A percentile compares a stretch with the other conserved stretches of the same genome.
phyloP scores from a whole-genome alignment of 176 grass and related monocot genomes.

The Elaeis guineensis region DNA sequence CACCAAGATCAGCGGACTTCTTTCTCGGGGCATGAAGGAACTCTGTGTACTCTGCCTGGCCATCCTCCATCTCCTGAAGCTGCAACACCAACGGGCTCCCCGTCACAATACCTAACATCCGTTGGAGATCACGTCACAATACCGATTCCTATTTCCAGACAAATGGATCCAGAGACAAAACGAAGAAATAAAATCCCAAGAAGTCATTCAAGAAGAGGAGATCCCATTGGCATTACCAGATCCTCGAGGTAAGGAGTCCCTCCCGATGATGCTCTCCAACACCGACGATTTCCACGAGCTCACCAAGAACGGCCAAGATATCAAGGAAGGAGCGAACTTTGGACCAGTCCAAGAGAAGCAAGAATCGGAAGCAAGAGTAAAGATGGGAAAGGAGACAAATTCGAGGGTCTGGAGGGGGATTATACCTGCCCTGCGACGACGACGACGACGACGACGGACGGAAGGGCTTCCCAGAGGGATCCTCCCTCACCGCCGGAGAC shows the following conservation, averaged over 20 bases:
- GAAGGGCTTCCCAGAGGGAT: constrained; percentile 93
- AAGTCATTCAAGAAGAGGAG: background rate
- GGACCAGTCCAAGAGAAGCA: background rate
- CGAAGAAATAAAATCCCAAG: constrained; percentile 13
- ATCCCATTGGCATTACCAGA: constrained; percentile 58
- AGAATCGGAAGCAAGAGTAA: background rate
- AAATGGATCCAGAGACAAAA: constrained; percentile 14
- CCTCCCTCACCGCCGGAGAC: constrained; percentile 60
- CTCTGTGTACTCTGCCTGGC: too few relatives aligned
- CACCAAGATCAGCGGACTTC: too few relatives aligned
- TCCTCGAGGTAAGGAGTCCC: constrained; percentile 98
- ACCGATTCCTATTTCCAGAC: background rate
- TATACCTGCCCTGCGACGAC: constrained; percentile 94
- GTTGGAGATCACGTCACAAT: background rate
- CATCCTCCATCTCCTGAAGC: constrained; percentile 60
- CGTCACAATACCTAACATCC: background rate
- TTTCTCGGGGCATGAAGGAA: too few relatives aligned
- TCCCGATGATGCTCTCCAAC: constrained; percentile 96
- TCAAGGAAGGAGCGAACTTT: background rate
- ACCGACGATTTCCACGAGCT: constrained; percentile 98
- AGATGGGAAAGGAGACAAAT: background rate
- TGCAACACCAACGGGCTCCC: constrained; percentile 35
- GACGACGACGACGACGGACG: constrained; percentile 90
- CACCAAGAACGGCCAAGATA: constrained; percentile 12
- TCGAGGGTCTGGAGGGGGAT: background rate